Evolutionary conservation across 2,329 filamentous ascomycete genomes (phyloP).

Genomic region (Aureobasidium uvarum): DNA sequence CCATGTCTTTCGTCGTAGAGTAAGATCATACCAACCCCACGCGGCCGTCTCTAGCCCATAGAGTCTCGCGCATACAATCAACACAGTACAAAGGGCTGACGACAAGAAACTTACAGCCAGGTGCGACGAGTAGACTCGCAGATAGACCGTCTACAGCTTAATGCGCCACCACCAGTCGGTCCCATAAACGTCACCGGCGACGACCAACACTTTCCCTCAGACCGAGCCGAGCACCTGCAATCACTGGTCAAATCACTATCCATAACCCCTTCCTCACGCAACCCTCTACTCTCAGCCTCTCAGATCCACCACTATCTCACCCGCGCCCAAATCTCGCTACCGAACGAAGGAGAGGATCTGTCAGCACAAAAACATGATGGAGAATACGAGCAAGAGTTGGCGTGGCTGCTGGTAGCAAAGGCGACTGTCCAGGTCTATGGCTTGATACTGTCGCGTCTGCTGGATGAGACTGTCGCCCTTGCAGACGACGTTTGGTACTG

Average conservation of each 20-base stretch:
- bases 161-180: constrained; percentile 31
- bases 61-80: background rate
- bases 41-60: background rate
- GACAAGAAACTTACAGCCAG: constrained; percentile 44
- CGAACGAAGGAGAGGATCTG: constrained; percentile 22
- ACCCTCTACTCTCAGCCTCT: constrained; percentile 23
- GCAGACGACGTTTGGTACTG: constrained; percentile 93
- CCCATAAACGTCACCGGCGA: constrained; percentile 27
- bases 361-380: constrained; percentile 24
- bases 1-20: constrained; percentile 42
- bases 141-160: constrained; percentile 58
- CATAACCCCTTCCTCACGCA: constrained; percentile 25
- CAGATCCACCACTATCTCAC: constrained; percentile 27
- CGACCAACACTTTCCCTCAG: constrained; percentile 30
- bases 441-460: constrained; percentile 68
- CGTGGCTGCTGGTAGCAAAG: constrained; percentile 90
- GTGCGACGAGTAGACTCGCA: constrained; percentile 58
- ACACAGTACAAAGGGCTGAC: background rate
- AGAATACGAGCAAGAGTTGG: constrained; percentile 71
- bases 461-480: constrained; percentile 79
- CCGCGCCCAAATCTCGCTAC: constrained; percentile 12
- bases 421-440: constrained; percentile 90
- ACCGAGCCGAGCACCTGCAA: constrained; percentile 37
- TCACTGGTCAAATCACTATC: constrained; percentile 29
- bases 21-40: background rate